Evolutionary conservation across 2,329 filamentous ascomycete genomes (phyloP).

Genomic region (Xylariaceae sp.): DNA sequence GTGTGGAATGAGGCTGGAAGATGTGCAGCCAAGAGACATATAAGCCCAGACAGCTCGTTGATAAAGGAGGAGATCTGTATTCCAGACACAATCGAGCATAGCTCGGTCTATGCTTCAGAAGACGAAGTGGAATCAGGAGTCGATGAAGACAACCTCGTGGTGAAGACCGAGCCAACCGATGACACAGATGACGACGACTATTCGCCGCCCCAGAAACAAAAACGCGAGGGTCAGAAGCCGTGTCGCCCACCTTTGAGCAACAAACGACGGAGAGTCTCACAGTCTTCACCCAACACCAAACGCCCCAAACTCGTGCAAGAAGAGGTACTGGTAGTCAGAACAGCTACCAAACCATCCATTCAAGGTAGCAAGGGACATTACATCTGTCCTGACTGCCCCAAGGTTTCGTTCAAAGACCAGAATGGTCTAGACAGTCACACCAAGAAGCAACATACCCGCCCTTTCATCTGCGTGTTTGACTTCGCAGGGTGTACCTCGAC

Average conservation of each 20-base stretch:
- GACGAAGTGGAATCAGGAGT: constrained; percentile 24
- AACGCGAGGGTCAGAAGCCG: constrained; percentile 14
- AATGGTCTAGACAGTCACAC: constrained; percentile 47
- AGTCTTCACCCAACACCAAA: constrained; percentile 19
- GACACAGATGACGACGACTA: constrained; percentile 25
- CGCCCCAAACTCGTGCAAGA: constrained; percentile 24
- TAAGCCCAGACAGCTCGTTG: constrained; percentile 27
- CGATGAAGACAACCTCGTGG: constrained; percentile 12
- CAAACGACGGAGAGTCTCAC: constrained; percentile 24
- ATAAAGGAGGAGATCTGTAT: constrained; percentile 29
- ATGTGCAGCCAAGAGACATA: constrained; percentile 14
- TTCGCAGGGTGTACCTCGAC: constrained; percentile 71
- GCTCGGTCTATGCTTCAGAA: constrained; percentile 16
- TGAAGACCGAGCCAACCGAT: constrained; percentile 18
- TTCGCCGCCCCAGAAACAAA: constrained; percentile 23
- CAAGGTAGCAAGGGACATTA: constrained; percentile 26
- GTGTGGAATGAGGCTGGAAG: constrained; percentile 16
- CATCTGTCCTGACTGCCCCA: constrained; percentile 37
- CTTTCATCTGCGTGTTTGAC: constrained; percentile 75
- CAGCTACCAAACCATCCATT: constrained; percentile 20
- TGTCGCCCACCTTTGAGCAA: constrained; percentile 19
- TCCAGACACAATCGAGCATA: constrained; percentile 11
- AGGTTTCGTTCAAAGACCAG: constrained; percentile 44
- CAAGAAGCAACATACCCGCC: constrained; percentile 53
- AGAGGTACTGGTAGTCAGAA: constrained; percentile 10